Conservation (phyloP, 2,329 filamentous ascomycete species). For the Penicillium verrucosum region DNA sequence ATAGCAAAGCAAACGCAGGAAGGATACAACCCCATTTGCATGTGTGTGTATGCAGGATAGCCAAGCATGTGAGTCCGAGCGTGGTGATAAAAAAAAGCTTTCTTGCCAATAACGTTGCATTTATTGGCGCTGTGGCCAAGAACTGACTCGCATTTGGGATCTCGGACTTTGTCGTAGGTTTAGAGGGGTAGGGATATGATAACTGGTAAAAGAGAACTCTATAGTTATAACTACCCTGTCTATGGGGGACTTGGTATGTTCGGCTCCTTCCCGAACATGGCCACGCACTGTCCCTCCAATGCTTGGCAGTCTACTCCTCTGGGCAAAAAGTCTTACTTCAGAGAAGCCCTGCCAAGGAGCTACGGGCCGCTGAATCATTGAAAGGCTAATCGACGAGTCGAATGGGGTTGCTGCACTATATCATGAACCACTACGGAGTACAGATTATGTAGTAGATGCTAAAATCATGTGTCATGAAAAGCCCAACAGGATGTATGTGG, state of each 20-base stretch:
- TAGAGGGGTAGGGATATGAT: background rate
- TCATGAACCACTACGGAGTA: too few relatives aligned
- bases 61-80: background rate
- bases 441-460: too few relatives aligned
- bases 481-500: background rate
- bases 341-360: slow-evolving; percentile 14
- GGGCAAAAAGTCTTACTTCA: slow-evolving; percentile 8
- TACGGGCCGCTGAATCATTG: slow-evolving; percentile 8
- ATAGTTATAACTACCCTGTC: background rate
- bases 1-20: slow-evolving; percentile 1
- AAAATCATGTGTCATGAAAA: background rate
- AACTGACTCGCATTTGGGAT: background rate
- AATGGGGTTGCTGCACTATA: background rate
- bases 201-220: background rate
- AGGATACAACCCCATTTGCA: background rate
- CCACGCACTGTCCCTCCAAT: background rate
- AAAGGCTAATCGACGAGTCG: background rate
- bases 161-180: slow-evolving; percentile 8
- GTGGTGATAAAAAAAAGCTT: slow-evolving; percentile 12
- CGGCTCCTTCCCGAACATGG: background rate
- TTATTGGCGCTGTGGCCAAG: slow-evolving; percentile 13
- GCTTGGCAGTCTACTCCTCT: background rate
- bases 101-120: slow-evolving; percentile 13
- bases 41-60: too few relatives aligned
- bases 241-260: background rate